phyloP scores from a whole-genome alignment of 192 early-diverging fungal genomes.

The Mycoemilia scoparia region DNA sequence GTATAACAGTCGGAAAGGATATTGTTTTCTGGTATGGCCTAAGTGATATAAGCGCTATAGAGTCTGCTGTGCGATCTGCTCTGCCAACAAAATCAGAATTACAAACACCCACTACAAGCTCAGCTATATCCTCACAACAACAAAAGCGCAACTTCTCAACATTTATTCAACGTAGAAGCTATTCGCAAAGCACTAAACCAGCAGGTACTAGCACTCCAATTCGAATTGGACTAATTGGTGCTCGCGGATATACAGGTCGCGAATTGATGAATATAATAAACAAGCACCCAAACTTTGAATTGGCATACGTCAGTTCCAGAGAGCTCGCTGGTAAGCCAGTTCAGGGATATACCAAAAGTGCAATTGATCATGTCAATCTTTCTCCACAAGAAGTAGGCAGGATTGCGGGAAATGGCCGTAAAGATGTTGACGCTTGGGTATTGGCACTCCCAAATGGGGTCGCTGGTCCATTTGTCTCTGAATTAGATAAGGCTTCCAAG shows the following conservation, averaged over 20 bases:
- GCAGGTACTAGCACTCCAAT: conserved; percentile 3
- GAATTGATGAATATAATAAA: conserved; percentile 85
- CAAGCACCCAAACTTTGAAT: conserved; percentile 65
- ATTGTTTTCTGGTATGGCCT: conserved; percentile 92
- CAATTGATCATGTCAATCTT: conserved; percentile 59
- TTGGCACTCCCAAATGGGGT: conserved; percentile 92
- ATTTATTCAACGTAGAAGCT: no score
- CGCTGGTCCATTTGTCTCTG: conserved; percentile 80
- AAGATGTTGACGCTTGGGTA: conserved; percentile 86
- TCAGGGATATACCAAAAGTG: conserved; percentile 49
- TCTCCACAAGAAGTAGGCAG: conserved; percentile 45
- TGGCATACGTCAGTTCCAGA: conserved; percentile 82
- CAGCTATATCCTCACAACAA: no score
- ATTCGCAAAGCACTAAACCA: no score
- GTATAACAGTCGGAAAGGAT: conserved; percentile 39
- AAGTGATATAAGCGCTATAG: no score
- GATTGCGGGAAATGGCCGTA: conserved; percentile 26
- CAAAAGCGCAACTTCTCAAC: no score
- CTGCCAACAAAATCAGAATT: conserved; percentile 1
- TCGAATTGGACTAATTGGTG: conserved; percentile 83
- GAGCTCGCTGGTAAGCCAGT: conserved; percentile 81
- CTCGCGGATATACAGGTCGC: conserved; percentile 90
- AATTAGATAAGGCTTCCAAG: conserved; percentile 33
- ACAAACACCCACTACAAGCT: no score
- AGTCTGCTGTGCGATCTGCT: not conserved